These are phyloP conservation scores for Podosphaera aphanis DNA, from an alignment of 2,329 filamentous ascomycete species.

Conservation along the genomic window DNA sequence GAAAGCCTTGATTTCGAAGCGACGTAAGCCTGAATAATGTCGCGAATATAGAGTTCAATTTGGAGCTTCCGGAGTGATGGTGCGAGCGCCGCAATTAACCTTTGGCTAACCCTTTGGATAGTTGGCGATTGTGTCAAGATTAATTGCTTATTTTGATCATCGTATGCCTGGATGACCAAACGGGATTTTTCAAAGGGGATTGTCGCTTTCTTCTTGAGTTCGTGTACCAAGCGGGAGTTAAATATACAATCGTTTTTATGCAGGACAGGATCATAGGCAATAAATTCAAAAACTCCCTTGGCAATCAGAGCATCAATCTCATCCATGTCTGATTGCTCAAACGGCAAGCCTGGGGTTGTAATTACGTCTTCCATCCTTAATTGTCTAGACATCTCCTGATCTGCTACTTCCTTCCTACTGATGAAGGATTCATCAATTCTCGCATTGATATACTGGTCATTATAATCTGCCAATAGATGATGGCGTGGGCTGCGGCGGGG, in stretches of 20 bases:
- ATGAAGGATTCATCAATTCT: background rate
- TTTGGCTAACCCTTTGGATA: constrained; percentile 3
- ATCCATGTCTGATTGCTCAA: background rate
- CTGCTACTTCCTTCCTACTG: background rate
- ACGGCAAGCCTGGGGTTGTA: background rate
- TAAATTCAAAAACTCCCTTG: background rate
- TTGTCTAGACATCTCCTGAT: background rate
- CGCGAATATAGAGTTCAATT: background rate
- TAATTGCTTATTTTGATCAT: constrained; percentile 3
- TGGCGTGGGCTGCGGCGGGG: too few relatives aligned
- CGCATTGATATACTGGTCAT: background rate
- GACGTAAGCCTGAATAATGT: constrained; percentile 1
- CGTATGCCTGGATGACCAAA: constrained; percentile 2
- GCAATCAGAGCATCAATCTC: background rate
- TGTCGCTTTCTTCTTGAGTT: background rate
- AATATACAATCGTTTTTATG: background rate
- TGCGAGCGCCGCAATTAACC: constrained; percentile 1
- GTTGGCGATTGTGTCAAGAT: constrained; percentile 5
- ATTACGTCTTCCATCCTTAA: background rate
- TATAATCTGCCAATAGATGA: background rate
- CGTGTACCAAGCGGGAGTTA: background rate
- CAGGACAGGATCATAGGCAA: background rate
- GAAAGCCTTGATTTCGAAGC: background rate
- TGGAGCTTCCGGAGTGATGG: background rate
- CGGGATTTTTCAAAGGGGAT: constrained; percentile 1